These are phyloP conservation scores for Nakazawaea ishiwadae DNA, from an alignment of 805 yeast genomes.

Conservation along the genomic window DNA sequence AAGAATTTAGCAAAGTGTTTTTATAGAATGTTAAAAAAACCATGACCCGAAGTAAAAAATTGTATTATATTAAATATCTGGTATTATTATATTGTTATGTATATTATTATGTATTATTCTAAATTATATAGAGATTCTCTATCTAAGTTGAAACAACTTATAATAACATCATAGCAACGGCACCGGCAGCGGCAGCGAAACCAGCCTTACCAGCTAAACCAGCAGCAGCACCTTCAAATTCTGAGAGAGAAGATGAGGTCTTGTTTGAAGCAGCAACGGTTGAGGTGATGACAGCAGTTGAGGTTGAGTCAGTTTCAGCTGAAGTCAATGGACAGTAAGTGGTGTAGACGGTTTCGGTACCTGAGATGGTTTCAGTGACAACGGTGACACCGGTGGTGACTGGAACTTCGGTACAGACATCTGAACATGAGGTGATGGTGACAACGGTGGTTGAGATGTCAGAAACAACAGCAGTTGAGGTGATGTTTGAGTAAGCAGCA, in stretches of 20 bases:
- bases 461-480: constrained; percentile 21
- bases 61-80: too few species aligned
- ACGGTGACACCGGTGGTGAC: constrained; percentile 23
- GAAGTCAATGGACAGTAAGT: constrained; percentile 22
- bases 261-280: constrained; percentile 7
- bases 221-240: constrained; percentile 14
- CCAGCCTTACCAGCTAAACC: constrained; percentile 12
- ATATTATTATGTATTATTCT: too few species aligned
- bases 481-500: constrained; percentile 24
- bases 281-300: constrained; percentile 10
- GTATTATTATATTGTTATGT: not conserved
- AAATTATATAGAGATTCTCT: too few species aligned
- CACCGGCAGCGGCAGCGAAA: constrained; percentile 14
- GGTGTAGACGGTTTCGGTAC: constrained; percentile 20
- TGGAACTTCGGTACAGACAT: constrained; percentile 18
- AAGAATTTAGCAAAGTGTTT: too few species aligned
- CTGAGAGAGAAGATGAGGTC: constrained; percentile 10
- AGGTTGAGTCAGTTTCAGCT: constrained; percentile 7
- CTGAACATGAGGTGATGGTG: constrained; percentile 20
- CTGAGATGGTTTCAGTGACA: constrained; percentile 20
- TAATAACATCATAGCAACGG: constrained; percentile 14
- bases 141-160: constrained; percentile 4
- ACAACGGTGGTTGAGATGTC: constrained; percentile 14
- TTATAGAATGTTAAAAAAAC: not conserved
- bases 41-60: not conserved